phyloP scores from a whole-genome alignment of 2,329 filamentous ascomycete species.

The Sphaerostilbella broomeana region DNA sequence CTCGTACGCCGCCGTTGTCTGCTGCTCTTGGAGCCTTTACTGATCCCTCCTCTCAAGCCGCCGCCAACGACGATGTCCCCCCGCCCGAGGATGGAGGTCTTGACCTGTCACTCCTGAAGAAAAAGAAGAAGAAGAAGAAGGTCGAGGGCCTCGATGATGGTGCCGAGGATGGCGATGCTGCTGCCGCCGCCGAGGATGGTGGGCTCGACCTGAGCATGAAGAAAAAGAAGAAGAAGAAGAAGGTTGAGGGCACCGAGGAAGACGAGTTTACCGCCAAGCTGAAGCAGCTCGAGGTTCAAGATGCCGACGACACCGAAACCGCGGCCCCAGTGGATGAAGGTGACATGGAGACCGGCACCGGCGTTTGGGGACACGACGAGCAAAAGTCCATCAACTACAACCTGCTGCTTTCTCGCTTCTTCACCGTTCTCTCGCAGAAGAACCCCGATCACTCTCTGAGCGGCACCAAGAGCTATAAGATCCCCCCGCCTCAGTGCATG shows the following conservation, averaged over 20 bases:
- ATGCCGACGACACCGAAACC: slow-evolving; percentile 51
- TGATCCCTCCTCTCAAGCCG: slow-evolving; percentile 39
- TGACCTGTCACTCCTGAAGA: slow-evolving; percentile 66
- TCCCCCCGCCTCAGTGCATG: slow-evolving; percentile 94
- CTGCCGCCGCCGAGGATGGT: slow-evolving; percentile 33
- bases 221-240: slow-evolving; percentile 85
- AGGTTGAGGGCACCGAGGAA: slow-evolving; percentile 53
- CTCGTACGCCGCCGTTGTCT: slow-evolving; percentile 56
- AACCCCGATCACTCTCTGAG: slow-evolving; percentile 91
- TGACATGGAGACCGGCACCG: slow-evolving; percentile 80
- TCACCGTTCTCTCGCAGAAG: slow-evolving; percentile 87
- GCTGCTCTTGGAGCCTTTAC: slow-evolving; percentile 50
- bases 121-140: slow-evolving; percentile 65
- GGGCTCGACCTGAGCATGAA: slow-evolving; percentile 49
- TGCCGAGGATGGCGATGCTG: slow-evolving; percentile 38
- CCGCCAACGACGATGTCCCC: slow-evolving; percentile 37
- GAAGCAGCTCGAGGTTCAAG: slow-evolving; percentile 58
- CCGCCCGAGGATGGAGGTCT: slow-evolving; percentile 47
- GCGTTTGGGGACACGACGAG: slow-evolving; percentile 82
- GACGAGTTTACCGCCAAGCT: slow-evolving; percentile 56
- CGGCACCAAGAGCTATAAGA: slow-evolving; percentile 95
- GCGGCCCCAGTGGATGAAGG: slow-evolving; percentile 53
- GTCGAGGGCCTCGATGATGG: slow-evolving; percentile 40
- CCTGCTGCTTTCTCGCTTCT: slow-evolving; percentile 84
- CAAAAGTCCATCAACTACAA: slow-evolving; percentile 74